Evolutionary conservation across 106 monocot species (phyloP).

Genomic region (Ottelia alismoides): DNA sequence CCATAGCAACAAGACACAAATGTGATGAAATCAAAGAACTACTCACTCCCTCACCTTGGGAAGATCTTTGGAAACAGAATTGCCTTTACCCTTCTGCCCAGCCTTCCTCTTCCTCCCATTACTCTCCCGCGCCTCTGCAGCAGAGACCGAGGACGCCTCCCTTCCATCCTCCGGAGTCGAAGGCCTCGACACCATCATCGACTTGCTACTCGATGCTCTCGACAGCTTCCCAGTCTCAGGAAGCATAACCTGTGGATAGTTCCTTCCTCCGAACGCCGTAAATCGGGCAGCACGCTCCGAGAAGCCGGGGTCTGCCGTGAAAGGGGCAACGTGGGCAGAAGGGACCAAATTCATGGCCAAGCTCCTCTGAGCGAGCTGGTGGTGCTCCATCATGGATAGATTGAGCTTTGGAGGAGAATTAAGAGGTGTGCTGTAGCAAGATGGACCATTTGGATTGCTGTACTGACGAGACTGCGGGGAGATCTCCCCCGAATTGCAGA

Average conservation of each 20-base stretch:
- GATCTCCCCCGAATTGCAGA: slow-evolving; percentile 32
- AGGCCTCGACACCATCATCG: not conserved
- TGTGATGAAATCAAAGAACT: not conserved
- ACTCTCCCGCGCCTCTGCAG: not conserved
- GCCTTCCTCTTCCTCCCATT: slow-evolving; percentile 24
- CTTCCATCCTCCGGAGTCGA: slow-evolving; percentile 1
- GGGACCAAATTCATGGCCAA: not conserved
- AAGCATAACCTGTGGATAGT: not conserved
- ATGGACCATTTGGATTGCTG: slow-evolving; percentile 6
- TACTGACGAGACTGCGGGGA: slow-evolving; percentile 15
- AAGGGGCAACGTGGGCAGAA: slow-evolving; percentile 4
- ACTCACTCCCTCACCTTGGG: slow-evolving; percentile 13
- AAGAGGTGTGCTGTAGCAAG: slow-evolving; percentile 22
- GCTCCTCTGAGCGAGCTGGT: not conserved
- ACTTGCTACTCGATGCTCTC: slow-evolving; percentile 1
- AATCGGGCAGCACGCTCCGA: slow-evolving; percentile 17
- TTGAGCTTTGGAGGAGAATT: slow-evolving; percentile 20
- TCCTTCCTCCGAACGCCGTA: slow-evolving; percentile 12
- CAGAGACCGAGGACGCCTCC: slow-evolving; percentile 6
- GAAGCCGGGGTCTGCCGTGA: slow-evolving; percentile 13
- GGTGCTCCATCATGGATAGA: slow-evolving; percentile 8
- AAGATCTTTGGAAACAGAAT: slow-evolving; percentile 6
- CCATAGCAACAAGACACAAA: not conserved
- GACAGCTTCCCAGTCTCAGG: not conserved
- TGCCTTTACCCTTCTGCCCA: slow-evolving; percentile 10